A percentile compares a stretch with the other conserved stretches of the same genome.
These are phyloP conservation scores for Asterophora parasitica DNA, from an alignment of 768 basidiomycete genomes.

Conservation along the genomic window DNA sequence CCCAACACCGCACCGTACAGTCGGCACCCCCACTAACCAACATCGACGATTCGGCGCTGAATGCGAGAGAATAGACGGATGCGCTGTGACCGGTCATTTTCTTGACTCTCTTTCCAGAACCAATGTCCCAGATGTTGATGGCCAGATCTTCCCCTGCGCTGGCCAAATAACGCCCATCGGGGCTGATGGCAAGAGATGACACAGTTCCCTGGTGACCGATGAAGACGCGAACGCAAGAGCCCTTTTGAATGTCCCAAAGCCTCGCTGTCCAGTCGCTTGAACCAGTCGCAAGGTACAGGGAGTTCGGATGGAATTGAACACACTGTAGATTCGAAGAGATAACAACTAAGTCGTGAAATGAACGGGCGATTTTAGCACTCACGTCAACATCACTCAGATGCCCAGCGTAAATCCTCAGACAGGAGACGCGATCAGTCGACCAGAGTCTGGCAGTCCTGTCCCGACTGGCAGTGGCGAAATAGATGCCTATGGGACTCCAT, in stretches of 20 bases:
- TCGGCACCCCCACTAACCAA: slow-evolving; percentile 91
- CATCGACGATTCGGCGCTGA: slow-evolving; percentile 86
- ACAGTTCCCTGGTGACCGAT: slow-evolving; percentile 91
- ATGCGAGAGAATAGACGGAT: slow-evolving; percentile 85
- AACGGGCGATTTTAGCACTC: slow-evolving; percentile 29
- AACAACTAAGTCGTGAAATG: not conserved
- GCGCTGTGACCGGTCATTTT: slow-evolving; percentile 93
- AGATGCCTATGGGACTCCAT: slow-evolving; percentile 98
- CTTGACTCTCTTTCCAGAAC: slow-evolving; percentile 91
- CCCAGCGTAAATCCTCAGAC: slow-evolving; percentile 89
- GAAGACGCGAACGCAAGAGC: slow-evolving; percentile 91
- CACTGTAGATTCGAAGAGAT: slow-evolving; percentile 48
- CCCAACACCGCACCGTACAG: slow-evolving; percentile 98
- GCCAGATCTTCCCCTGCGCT: slow-evolving; percentile 89
- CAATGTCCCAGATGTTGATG: slow-evolving; percentile 95
- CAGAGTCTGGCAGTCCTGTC: slow-evolving; percentile 94
- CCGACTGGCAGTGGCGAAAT: slow-evolving; percentile 93
- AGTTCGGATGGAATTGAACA: slow-evolving; percentile 95
- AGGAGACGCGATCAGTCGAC: slow-evolving; percentile 88
- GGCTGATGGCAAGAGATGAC: slow-evolving; percentile 82
- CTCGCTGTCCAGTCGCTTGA: slow-evolving; percentile 96
- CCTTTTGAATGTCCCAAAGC: slow-evolving; percentile 97
- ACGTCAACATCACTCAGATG: slow-evolving; percentile 98
- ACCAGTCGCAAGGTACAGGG: slow-evolving; percentile 93
- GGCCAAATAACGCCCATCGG: slow-evolving; percentile 91